Percentiles rank a stretch among this genome's conserved stretches.
Evolutionary conservation across 805 yeast species (phyloP).

Genomic region (Wickerhamiella kurtzmanii): DNA sequence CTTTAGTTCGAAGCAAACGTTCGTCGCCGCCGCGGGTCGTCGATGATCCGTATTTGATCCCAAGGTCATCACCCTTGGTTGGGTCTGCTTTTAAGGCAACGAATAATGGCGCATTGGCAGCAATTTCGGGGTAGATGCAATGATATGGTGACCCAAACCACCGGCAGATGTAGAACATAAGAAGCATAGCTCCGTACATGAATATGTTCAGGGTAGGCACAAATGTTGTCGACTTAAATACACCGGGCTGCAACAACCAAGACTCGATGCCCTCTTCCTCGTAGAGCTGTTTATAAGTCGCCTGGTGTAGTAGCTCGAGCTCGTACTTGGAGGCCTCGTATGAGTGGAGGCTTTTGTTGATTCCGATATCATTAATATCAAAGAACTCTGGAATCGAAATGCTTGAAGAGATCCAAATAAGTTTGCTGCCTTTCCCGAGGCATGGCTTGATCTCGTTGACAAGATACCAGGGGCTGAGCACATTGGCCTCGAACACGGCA

Average conservation of each 20-base stretch:
- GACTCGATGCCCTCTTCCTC: slow-evolving; percentile 44
- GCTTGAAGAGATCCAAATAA: slow-evolving; percentile 76
- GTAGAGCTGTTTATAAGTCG: slow-evolving; percentile 42
- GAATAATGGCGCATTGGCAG: slow-evolving; percentile 76
- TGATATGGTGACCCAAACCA: slow-evolving; percentile 78
- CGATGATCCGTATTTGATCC: slow-evolving; percentile 61
- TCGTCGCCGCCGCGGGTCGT: slow-evolving; percentile 51
- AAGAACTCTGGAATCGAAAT: slow-evolving; percentile 67
- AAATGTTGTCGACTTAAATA: slow-evolving; percentile 73
- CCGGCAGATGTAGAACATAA: slow-evolving; percentile 73
- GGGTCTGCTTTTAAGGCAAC: slow-evolving; percentile 46
- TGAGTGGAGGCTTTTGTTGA: slow-evolving; percentile 47
- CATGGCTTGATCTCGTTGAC: slow-evolving; percentile 50
- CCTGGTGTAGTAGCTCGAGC: slow-evolving; percentile 70
- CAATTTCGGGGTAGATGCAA: slow-evolving; percentile 74
- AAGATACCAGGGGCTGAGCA: slow-evolving; percentile 88
- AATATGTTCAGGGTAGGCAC: slow-evolving; percentile 60
- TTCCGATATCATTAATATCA: slow-evolving; percentile 61
- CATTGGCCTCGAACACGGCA: slow-evolving; percentile 83
- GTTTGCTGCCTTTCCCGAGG: slow-evolving; percentile 46
- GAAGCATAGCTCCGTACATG: slow-evolving; percentile 74
- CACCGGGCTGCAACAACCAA: slow-evolving; percentile 86
- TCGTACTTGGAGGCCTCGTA: slow-evolving; percentile 88
- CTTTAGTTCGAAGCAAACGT: slow-evolving; percentile 34
- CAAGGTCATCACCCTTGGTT: slow-evolving; percentile 30